Evolutionary conservation across 345 rosid genomes (phyloP), one percentile per base, ranked within the genome.

Genomic region (Turritis glabra): DNA sequence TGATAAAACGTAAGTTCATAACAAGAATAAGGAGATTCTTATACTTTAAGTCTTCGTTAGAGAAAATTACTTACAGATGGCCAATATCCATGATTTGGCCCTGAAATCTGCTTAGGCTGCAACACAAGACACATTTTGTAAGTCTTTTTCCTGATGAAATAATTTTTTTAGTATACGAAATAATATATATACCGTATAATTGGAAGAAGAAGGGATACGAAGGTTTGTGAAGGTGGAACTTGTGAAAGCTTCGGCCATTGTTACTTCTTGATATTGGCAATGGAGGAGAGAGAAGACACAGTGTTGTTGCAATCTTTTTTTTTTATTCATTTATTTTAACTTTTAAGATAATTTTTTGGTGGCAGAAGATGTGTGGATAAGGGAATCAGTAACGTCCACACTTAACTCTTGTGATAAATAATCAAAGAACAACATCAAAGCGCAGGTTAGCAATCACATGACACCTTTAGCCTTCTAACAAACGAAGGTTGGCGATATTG

Each of bases 181-280:
- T 15, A n/a, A 58, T 1, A 38, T 38, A 38, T 38, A 29, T 68
- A 76, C 79, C 25, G 69, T 25, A 17, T 43, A 44, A 32, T 27
- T 69, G 65, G 56, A 77, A 64, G 40, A 76, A 46, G 72, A 25
- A 72, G 68, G 71, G 56, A 79, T 30, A 32, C 58, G 73, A 52
- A 82, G 80, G 53, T 79, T 82, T 19, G 78, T 33, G 69, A 85
- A 67, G 58, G 85, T 68, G 77, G 79, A 85, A 74, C 85, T 83
- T 75, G 80, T 67, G 32, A 83, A 66, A 68, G 89, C 84, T 79
- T 85, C 79, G 5, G 86, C 88, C 94, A 86, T 86, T 76, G 43
- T 62, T 78, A 71, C 65, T 70, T 46, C 26, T 41, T 29, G 68
- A 26, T 69, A 29, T 32, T 61, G 23, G 19, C 57, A 41, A 72